These are phyloP conservation scores for Triticum turgidum DNA, from an alignment of 176 grass and related monocot genomes.

Conservation along the genomic window DNA sequence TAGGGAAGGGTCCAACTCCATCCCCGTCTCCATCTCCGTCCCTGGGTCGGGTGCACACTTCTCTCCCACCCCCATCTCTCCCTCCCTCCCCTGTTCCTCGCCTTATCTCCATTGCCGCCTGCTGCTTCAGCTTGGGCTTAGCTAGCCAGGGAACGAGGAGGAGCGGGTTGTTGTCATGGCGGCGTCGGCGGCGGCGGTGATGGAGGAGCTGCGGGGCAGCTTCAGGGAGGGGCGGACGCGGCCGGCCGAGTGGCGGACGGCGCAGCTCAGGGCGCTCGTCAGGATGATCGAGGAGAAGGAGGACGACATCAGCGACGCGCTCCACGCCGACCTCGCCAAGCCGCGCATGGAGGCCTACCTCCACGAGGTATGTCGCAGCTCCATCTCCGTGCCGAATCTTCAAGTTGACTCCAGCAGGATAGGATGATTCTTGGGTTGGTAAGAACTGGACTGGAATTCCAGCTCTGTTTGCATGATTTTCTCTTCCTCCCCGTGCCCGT, in stretches of 20 bases:
- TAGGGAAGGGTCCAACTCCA: neutral
- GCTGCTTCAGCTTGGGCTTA: too few relatives aligned
- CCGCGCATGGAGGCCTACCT: slow-evolving; percentile 69
- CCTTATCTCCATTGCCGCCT: slow-evolving; percentile 16
- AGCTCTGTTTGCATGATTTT: neutral
- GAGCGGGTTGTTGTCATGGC: neutral
- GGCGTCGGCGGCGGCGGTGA: slow-evolving; percentile 23
- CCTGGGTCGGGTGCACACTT: neutral
- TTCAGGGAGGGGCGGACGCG: slow-evolving; percentile 65
- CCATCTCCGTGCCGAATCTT: neutral
- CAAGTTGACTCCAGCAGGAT: neutral
- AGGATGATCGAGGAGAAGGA: slow-evolving; percentile 78
- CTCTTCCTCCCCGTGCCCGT: neutral
- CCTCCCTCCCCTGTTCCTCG: neutral
- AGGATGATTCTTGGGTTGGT: neutral
- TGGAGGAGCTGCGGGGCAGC: slow-evolving; percentile 42
- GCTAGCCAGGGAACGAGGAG: neutral
- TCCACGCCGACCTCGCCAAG: slow-evolving; percentile 80
- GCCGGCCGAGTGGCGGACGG: slow-evolving; percentile 62
- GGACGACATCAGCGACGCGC: slow-evolving; percentile 57
- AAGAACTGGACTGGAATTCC: neutral
- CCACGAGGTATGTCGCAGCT: slow-evolving; percentile 50
- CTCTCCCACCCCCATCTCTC: neutral
- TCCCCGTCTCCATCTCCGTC: too few relatives aligned
- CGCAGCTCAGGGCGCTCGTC: slow-evolving; percentile 54